These are phyloP conservation scores for Hericium erinaceus DNA, from an alignment of 768 basidiomycete species.

Conservation along the genomic window DNA sequence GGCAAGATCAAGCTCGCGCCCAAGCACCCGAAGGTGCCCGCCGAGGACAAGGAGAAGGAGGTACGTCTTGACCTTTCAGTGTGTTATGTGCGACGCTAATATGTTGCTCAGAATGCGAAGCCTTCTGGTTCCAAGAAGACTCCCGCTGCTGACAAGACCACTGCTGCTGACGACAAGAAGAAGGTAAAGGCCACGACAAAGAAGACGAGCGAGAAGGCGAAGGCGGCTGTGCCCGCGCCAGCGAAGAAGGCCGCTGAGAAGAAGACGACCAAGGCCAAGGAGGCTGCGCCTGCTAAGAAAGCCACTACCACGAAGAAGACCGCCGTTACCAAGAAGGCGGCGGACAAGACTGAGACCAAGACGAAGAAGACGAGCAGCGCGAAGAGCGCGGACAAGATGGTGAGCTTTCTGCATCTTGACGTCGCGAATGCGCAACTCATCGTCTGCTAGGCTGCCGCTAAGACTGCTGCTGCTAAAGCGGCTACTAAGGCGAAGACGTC, in stretches of 20 bases:
- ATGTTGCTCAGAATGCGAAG: slow-evolving; percentile 22
- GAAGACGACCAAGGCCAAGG: slow-evolving; percentile 28
- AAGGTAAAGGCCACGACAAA: slow-evolving; percentile 19
- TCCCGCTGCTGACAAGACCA: slow-evolving; percentile 19
- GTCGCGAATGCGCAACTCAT: neutral
- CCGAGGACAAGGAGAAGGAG: slow-evolving; percentile 42
- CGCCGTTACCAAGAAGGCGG: slow-evolving; percentile 26
- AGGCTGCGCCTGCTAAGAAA: slow-evolving; percentile 25
- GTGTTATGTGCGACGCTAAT: slow-evolving; percentile 3
- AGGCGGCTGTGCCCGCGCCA: slow-evolving; percentile 18
- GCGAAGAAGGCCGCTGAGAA: slow-evolving; percentile 12
- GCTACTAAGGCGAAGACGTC: slow-evolving; percentile 7
- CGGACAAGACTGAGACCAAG: slow-evolving; percentile 1
- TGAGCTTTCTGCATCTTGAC: slow-evolving; percentile 2
- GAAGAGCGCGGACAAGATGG: slow-evolving; percentile 27
- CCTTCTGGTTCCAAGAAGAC: slow-evolving; percentile 22
- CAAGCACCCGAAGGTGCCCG: slow-evolving; percentile 32
- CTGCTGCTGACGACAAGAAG: slow-evolving; percentile 31
- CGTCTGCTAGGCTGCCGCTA: slow-evolving; percentile 4
- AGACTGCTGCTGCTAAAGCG: neutral
- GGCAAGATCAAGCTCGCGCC: slow-evolving; percentile 71
- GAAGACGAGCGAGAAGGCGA: slow-evolving; percentile 18
- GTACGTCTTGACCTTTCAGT: slow-evolving; percentile 1
- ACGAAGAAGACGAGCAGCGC: slow-evolving; percentile 16
- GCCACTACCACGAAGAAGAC: slow-evolving; percentile 25